Percentiles rank a stretch among this genome's conserved stretches.
These are phyloP conservation scores for Trichoderma polysporum DNA, from an alignment of 2,329 filamentous ascomycete genomes.

Conservation along the genomic window DNA sequence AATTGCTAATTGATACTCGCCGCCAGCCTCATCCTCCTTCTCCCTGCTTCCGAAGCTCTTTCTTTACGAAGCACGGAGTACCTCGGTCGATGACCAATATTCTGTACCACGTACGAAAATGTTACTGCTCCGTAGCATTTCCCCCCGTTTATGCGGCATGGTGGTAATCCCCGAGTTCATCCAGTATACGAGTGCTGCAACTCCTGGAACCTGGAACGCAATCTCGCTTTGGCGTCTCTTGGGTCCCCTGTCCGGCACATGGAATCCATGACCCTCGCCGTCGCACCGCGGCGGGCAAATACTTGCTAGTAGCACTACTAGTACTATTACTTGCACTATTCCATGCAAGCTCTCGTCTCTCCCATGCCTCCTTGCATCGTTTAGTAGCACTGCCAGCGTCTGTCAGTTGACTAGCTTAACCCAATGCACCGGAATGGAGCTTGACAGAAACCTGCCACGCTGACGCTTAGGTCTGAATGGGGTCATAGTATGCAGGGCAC, in stretches of 20 bases:
- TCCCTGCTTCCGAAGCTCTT: background rate
- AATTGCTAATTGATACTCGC: background rate
- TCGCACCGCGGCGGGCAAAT: slow-evolving; percentile 8
- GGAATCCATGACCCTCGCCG: background rate
- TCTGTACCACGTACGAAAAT: background rate
- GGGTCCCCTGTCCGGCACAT: slow-evolving; percentile 11
- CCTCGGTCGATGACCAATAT: slow-evolving; percentile 6
- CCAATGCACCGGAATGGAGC: slow-evolving; percentile 16
- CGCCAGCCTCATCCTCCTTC: background rate
- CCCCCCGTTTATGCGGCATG: slow-evolving; percentile 10
- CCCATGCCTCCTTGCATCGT: background rate
- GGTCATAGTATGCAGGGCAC: background rate
- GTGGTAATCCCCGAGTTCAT: background rate
- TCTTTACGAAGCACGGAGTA: background rate
- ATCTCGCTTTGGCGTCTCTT: slow-evolving; percentile 13
- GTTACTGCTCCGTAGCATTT: background rate
- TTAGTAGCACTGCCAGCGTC: slow-evolving; percentile 9
- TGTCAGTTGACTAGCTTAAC: slow-evolving; percentile 7
- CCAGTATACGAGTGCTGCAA: background rate
- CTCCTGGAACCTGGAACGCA: background rate
- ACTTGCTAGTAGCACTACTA: background rate
- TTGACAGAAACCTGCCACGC: slow-evolving; percentile 3
- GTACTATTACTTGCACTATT: background rate
- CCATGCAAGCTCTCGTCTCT: slow-evolving; percentile 11
- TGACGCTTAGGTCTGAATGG: background rate